phyloP scores from a whole-genome alignment of 257 asterid species.

The Primulina eburnea region DNA sequence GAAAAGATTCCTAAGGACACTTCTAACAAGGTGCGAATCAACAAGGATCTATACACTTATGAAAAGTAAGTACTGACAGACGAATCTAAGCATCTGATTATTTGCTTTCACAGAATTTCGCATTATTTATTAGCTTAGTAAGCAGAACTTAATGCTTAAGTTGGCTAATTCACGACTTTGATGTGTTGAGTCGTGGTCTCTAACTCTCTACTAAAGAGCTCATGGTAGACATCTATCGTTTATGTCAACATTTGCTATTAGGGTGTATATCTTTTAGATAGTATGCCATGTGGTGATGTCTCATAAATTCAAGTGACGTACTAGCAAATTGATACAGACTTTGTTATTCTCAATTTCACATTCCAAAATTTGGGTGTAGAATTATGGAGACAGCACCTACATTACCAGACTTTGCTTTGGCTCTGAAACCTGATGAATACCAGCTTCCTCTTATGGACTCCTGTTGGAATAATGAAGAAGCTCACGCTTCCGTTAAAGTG shows the following conservation, averaged over 20 bases:
- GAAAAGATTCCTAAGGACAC: slow-evolving; percentile 97
- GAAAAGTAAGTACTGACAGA: slow-evolving; percentile 61
- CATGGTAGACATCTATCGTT: neutral
- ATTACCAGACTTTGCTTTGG: slow-evolving; percentile 85
- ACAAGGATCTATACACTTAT: slow-evolving; percentile 75
- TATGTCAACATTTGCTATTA: neutral
- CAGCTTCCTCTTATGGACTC: slow-evolving; percentile 70
- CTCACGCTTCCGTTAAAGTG: neutral
- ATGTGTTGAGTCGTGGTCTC: neutral
- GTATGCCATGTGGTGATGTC: neutral
- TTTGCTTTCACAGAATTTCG: too few species aligned
- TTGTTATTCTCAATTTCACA: neutral
- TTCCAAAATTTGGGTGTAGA: slow-evolving; percentile 37
- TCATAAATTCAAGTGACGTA: neutral
- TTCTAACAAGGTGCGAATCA: slow-evolving; percentile 86
- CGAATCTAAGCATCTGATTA: neutral
- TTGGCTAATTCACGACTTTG: neutral
- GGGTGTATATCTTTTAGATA: neutral
- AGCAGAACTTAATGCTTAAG: neutral
- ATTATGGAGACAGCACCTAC: slow-evolving; percentile 96
- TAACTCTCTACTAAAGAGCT: neutral
- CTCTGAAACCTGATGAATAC: slow-evolving; percentile 91
- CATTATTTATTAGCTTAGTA: neutral
- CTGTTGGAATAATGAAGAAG: slow-evolving; percentile 63
- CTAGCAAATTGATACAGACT: too few species aligned